These are phyloP conservation scores for Penicillium verhagenii DNA, from an alignment of 495 filamentous ascomycete species.

Conservation along the genomic window DNA sequence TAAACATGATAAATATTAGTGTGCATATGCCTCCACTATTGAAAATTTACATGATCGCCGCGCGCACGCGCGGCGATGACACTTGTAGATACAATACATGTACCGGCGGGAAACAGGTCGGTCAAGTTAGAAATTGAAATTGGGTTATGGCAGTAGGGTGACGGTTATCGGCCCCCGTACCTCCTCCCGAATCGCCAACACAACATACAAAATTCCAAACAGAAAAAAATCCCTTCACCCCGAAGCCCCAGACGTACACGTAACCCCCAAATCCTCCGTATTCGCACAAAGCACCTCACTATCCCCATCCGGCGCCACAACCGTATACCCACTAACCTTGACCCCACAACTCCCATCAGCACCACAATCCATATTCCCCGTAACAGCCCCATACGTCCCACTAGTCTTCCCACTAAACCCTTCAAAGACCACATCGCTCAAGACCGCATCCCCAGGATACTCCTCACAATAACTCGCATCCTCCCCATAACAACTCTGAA, in stretches of 20 bases:
- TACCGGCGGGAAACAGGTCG: too few species aligned
- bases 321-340: conserved; percentile 29
- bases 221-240: conserved; percentile 19
- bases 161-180: too few species aligned
- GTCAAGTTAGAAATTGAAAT: too few species aligned
- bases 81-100: too few species aligned
- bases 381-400: conserved; percentile 36
- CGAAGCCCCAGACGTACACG: conserved; percentile 39
- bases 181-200: too few species aligned
- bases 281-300: conserved; percentile 41
- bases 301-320: conserved; percentile 33
- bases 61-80: too few species aligned
- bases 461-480: conserved; percentile 38
- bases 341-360: conserved; percentile 39
- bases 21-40: too few species aligned
- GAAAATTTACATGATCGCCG: too few species aligned
- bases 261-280: conserved; percentile 34
- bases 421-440: conserved; percentile 36
- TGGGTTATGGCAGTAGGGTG: too few species aligned
- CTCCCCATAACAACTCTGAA: conserved; percentile 48
- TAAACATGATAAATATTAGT: too few species aligned
- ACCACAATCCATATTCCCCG: conserved; percentile 41
- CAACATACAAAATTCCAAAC: too few species aligned
- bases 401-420: conserved; percentile 41
- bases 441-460: conserved; percentile 33